Base-by-base conservation (phyloP, 176 grass and related monocot genomes). In the Musa itinerans region DNA sequence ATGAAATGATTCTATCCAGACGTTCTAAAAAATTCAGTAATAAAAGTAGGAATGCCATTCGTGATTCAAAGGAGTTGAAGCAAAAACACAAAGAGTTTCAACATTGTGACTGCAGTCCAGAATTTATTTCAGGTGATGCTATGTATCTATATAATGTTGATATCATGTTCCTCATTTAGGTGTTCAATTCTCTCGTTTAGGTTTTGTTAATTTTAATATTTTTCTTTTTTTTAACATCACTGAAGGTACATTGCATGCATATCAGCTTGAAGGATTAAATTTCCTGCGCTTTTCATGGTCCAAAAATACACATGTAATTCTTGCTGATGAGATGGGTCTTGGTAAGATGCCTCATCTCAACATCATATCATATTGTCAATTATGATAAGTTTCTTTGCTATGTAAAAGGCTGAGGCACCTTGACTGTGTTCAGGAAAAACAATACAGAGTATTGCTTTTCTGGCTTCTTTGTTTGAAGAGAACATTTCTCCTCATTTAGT, bases 371-470 rank as follows among this genome's bases (percentile, higher is more conserved):
- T 26, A 83, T 52, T 70, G 54, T 25, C 29, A 25, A 50, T 12
- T 62, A 48, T 67, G 54, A 26, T 20, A 27, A 4, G 75, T 17
- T 69, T 72, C 10, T 58, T 76, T 76, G 10, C 73, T 81, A 3
- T 34, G 59, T 54, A 1, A 67, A 72, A 20, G 16, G 19, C 26
- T 76, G 29, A 63, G 19, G 7, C 11, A 52, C 9, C 4, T 63
- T 79, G 8, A 25, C n/a, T 50, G 54, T 70, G 52, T 81, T 12
- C 83, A 99, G 96, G 96, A 52, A 99, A 99, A 88, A 99, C 96
- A 8, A 99, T 99, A 91, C 96, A 99, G 72, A 99, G 96, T 79
- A 99, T 99, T 83, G 96, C 96, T 73, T 95, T 99, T 88, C 63
- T 99, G 70, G 91, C 86, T 76, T 89, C 96, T 74, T 68, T 99